Percentiles rank a stretch among this genome's conserved stretches.
Conservation (phyloP, 2,329 filamentous ascomycete species). For the Scleromitrula shiraiana region DNA sequence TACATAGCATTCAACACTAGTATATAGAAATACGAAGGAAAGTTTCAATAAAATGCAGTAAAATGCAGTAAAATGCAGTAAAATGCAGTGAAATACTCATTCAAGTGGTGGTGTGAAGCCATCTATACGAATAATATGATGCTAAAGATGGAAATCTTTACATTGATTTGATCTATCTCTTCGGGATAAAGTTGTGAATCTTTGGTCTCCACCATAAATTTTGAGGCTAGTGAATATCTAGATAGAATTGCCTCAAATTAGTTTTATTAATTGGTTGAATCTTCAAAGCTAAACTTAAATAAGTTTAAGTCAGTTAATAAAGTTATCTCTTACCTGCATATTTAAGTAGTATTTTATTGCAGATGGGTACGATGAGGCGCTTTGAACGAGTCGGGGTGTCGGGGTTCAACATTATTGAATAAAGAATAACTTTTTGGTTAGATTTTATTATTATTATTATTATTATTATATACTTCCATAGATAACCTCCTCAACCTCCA, state of each 20-base stretch:
- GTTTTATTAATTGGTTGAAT: neutral
- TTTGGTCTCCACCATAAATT: neutral
- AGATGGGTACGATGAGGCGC: slow-evolving; percentile 5
- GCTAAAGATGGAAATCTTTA: neutral
- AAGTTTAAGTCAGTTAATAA: neutral
- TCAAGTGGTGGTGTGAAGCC: neutral
- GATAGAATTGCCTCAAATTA: neutral
- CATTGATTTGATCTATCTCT: too few relatives aligned
- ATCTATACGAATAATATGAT: neutral
- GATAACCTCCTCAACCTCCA: neutral
- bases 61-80: too few relatives aligned
- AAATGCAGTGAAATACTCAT: neutral
- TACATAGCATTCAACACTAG: too few relatives aligned
- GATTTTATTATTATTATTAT: too few relatives aligned
- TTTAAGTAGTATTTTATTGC: neutral
- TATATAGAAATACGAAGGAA: too few relatives aligned
- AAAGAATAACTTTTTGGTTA: too few relatives aligned
- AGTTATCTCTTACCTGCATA: neutral
- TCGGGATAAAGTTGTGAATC: neutral
- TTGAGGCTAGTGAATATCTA: neutral
- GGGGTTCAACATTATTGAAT: too few relatives aligned
- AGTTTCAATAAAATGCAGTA: too few relatives aligned
- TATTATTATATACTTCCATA: neutral
- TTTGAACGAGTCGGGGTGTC: neutral
- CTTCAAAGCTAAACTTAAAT: too few relatives aligned